Evolutionary conservation across 2,329 filamentous ascomycete species (phyloP).

Genomic region (Aspergillus japonicus): DNA sequence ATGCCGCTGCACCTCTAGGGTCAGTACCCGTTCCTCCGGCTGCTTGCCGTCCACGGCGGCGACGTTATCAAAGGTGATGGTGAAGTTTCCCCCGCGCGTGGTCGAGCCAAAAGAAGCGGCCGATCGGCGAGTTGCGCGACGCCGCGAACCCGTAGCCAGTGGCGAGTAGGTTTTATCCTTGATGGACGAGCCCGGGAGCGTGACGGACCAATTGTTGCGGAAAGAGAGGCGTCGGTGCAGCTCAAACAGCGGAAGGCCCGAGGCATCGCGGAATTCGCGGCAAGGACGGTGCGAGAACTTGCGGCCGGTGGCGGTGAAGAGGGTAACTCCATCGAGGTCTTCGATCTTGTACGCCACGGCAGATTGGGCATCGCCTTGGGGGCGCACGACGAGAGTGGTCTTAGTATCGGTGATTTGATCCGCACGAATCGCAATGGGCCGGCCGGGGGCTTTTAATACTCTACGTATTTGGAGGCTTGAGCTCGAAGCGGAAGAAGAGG

Average conservation of each 20-base stretch:
- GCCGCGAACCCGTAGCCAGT: constrained; percentile 12
- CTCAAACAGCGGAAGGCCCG: constrained; percentile 31
- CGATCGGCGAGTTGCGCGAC: constrained; percentile 1
- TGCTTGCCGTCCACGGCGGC: constrained; percentile 18
- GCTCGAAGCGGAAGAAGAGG: background rate
- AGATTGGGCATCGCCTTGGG: constrained; percentile 20
- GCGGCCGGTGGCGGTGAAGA: constrained; percentile 28
- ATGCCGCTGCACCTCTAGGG: constrained; percentile 18
- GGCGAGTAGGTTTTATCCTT: constrained; percentile 10
- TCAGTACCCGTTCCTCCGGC: constrained; percentile 19
- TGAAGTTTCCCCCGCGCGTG: constrained; percentile 14
- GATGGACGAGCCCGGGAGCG: constrained; percentile 20
- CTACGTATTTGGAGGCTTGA: constrained; percentile 11
- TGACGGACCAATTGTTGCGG: constrained; percentile 21
- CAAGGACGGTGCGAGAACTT: constrained; percentile 23
- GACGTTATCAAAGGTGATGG: constrained; percentile 25
- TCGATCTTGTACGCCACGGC: constrained; percentile 18
- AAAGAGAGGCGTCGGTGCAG: constrained; percentile 16
- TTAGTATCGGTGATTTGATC: constrained; percentile 25
- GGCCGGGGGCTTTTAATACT: constrained; percentile 15
- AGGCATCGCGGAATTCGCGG: constrained; percentile 31
- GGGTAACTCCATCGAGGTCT: constrained; percentile 20
- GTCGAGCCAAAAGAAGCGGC: constrained; percentile 5
- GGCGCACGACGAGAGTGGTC: constrained; percentile 22
- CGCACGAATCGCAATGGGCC: constrained; percentile 23